phyloP scores from a whole-genome alignment of 2,329 filamentous ascomycete genomes.

The Colletotrichum liriopes region DNA sequence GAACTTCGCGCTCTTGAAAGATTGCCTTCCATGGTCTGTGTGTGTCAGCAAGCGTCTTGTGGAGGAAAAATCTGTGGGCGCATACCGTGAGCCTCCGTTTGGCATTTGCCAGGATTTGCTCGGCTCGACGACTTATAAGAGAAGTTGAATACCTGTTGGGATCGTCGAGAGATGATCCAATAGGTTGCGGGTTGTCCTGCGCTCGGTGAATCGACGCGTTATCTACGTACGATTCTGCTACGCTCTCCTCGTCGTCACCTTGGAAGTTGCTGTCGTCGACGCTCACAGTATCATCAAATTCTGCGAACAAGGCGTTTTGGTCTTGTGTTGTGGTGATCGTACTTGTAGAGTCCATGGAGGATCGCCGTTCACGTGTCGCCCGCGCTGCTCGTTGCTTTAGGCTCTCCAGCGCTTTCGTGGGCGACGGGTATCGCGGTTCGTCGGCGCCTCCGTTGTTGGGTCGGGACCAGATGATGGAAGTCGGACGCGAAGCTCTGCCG shows the following conservation, averaged over 20 bases:
- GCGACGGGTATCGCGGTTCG: slow-evolving; percentile 54
- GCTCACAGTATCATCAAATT: slow-evolving; percentile 75
- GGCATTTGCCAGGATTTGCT: slow-evolving; percentile 92
- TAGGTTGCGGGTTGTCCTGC: slow-evolving; percentile 47
- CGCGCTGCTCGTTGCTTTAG: slow-evolving; percentile 63
- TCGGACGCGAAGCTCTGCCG: slow-evolving; percentile 57
- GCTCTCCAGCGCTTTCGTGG: slow-evolving; percentile 60
- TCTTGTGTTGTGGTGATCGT: slow-evolving; percentile 71
- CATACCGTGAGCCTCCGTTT: slow-evolving; percentile 90
- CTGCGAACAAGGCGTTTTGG: slow-evolving; percentile 66
- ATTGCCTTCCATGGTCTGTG: slow-evolving; percentile 93
- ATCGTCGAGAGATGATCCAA: slow-evolving; percentile 48
- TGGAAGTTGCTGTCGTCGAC: slow-evolving; percentile 77
- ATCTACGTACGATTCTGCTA: slow-evolving; percentile 70
- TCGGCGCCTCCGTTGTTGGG: slow-evolving; percentile 52
- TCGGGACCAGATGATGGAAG: slow-evolving; percentile 34
- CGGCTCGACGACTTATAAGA: slow-evolving; percentile 85
- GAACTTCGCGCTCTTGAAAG: slow-evolving; percentile 83
- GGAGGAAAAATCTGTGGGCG: neutral
- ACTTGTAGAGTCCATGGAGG: slow-evolving; percentile 73
- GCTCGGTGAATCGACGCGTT: slow-evolving; percentile 57
- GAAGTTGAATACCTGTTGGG: slow-evolving; percentile 78
- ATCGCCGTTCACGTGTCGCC: slow-evolving; percentile 64
- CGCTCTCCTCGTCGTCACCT: slow-evolving; percentile 78
- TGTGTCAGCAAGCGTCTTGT: slow-evolving; percentile 45